A percentile compares a stretch with the other conserved stretches of the same genome.
Conservation (phyloP, 1,139 yeast species). For the Hanseniaspora gamundiae region DNA sequence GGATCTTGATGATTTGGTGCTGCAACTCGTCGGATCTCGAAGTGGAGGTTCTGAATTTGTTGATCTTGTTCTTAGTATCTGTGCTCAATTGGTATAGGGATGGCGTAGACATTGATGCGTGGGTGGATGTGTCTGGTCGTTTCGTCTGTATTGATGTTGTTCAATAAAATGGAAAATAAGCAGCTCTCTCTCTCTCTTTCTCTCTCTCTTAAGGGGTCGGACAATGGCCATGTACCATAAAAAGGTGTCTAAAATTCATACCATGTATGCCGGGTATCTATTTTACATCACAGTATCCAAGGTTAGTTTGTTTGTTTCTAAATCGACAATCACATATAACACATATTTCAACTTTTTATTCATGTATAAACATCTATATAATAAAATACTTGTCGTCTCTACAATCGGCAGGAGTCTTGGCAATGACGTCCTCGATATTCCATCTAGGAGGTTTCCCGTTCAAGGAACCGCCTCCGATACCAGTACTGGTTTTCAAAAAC, state of each 20-base stretch:
- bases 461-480: conserved; percentile 53
- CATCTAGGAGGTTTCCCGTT: conserved; percentile 59
- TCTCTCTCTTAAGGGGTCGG: too few species aligned
- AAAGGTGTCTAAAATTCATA: too few species aligned
- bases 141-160: not conserved
- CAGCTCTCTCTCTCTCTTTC: too few species aligned
- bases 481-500: conserved; percentile 67
- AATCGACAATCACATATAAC: too few species aligned
- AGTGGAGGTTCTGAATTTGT: conserved; percentile 61
- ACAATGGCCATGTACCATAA: too few species aligned
- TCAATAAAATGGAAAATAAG: too few species aligned
- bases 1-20: conserved; percentile 37
- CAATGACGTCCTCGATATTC: conserved; percentile 66
- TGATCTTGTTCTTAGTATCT: conserved; percentile 47
- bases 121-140: not conserved
- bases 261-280: too few species aligned
- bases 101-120: conserved; percentile 10
- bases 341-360: too few species aligned
- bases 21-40: conserved; percentile 54
- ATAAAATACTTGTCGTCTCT: conserved; percentile 32
- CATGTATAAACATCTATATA: conserved; percentile 11
- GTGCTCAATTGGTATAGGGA: conserved; percentile 50
- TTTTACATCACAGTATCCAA: too few species aligned
- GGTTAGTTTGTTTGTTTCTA: too few species aligned
- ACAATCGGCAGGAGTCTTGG: conserved; percentile 63